Conservation (phyloP, 2,329 filamentous ascomycete genomes). For the Lachnellula cervina region DNA sequence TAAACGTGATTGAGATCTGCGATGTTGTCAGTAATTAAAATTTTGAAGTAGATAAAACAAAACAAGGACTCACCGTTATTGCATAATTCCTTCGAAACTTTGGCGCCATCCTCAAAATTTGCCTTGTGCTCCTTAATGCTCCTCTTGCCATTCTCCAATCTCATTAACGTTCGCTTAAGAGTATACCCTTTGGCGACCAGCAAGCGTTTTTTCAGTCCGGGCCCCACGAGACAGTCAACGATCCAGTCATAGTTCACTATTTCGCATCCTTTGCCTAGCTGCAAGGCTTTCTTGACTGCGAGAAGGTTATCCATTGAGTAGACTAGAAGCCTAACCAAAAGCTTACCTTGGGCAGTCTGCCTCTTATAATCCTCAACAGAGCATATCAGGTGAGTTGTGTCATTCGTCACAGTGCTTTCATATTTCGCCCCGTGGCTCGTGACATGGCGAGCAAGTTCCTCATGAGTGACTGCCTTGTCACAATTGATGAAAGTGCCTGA, state of each 20-base stretch:
- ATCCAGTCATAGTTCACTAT: constrained; percentile 45
- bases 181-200: constrained; percentile 16
- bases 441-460: constrained; percentile 64
- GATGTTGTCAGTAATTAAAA: neutral
- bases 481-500: constrained; percentile 49
- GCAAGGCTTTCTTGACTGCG: constrained; percentile 38
- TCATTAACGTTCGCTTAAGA: constrained; percentile 17
- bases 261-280: constrained; percentile 32
- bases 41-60: neutral
- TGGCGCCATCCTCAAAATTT: constrained; percentile 30
- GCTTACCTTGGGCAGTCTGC: constrained; percentile 19
- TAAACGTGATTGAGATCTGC: constrained; percentile 61
- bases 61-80: constrained; percentile 42
- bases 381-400: constrained; percentile 70
- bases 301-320: neutral
- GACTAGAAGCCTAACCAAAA: neutral
- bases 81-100: constrained; percentile 39
- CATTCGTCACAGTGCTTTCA: constrained; percentile 42
- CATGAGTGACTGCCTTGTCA: constrained; percentile 37
- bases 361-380: constrained; percentile 55
- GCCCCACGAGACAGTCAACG: constrained; percentile 34
- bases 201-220: constrained; percentile 28
- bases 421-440: constrained; percentile 56
- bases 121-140: constrained; percentile 35
- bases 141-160: constrained; percentile 32